phyloP scores from a whole-genome alignment of 2,329 filamentous ascomycete species.

The Ascosphaera pollenicola region DNA sequence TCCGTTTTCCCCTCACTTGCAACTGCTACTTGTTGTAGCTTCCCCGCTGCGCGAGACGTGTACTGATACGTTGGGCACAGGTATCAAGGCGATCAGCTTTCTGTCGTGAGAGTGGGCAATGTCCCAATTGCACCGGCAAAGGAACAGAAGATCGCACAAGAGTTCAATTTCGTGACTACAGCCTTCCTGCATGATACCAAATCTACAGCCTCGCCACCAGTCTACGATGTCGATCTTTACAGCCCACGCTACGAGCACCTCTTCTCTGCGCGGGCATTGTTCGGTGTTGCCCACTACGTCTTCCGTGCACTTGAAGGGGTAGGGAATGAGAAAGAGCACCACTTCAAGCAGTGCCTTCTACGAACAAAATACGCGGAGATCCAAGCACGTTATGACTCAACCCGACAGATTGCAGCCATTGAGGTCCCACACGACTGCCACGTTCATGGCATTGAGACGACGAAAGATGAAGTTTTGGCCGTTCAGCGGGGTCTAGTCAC shows the following conservation, averaged over 20 bases:
- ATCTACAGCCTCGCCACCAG: conserved; percentile 11
- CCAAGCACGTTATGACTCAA: conserved; percentile 17
- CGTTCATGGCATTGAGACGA: conserved; percentile 26
- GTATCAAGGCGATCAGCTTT: conserved; percentile 34
- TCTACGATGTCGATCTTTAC: conserved; percentile 36
- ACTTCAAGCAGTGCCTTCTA: conserved; percentile 7
- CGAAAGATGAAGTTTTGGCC: conserved; percentile 9
- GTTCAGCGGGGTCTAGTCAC: conserved; percentile 9
- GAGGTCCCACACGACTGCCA: conserved; percentile 46
- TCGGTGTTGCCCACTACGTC: conserved; percentile 33
- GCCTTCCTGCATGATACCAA: conserved; percentile 34
- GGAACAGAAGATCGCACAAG: conserved; percentile 36
- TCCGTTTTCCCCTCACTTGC: not conserved
- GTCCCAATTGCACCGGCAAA: conserved; percentile 25
- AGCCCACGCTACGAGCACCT: conserved; percentile 31
- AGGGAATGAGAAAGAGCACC: conserved; percentile 5
- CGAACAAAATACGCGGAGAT: conserved; percentile 24
- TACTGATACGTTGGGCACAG: conserved; percentile 2
- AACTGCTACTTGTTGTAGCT: not conserved
- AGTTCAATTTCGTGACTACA: conserved; percentile 44
- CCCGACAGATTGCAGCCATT: conserved; percentile 30
- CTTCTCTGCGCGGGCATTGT: conserved; percentile 40
- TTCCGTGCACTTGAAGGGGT: conserved; percentile 9
- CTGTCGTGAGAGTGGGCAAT: conserved; percentile 31
- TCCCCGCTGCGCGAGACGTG: not conserved